Evolutionary conservation across 2,329 filamentous ascomycete species (phyloP).

Genomic region (Fusarium camptoceras): DNA sequence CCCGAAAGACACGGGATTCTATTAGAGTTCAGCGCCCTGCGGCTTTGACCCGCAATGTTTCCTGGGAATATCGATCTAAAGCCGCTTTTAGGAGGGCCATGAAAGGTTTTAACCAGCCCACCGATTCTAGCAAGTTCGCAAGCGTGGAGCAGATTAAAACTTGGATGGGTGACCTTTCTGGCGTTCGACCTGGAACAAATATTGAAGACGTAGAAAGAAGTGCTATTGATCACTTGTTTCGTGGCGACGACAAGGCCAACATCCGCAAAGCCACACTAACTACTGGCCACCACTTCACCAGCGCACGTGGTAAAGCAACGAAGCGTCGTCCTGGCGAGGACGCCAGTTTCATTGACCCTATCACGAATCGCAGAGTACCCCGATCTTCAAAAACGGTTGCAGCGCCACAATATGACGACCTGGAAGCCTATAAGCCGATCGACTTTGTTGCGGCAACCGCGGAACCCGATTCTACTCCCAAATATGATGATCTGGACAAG

Average conservation of each 20-base stretch:
- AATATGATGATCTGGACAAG: slow-evolving; percentile 51
- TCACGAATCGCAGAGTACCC: slow-evolving; percentile 66
- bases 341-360: slow-evolving; percentile 62
- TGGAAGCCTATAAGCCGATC: slow-evolving; percentile 52
- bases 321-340: slow-evolving; percentile 34
- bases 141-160: slow-evolving; percentile 52
- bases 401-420: slow-evolving; percentile 48
- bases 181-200: slow-evolving; percentile 55
- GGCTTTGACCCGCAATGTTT: slow-evolving; percentile 56
- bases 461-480: slow-evolving; percentile 41
- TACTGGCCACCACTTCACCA: slow-evolving; percentile 51
- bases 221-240: slow-evolving; percentile 59
- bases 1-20: slow-evolving; percentile 56
- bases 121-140: slow-evolving; percentile 52
- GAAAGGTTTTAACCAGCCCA: slow-evolving; percentile 52
- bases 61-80: slow-evolving; percentile 60
- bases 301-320: slow-evolving; percentile 35
- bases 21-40: slow-evolving; percentile 61
- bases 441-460: slow-evolving; percentile 41
- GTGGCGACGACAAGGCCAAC: slow-evolving; percentile 47
- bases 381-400: slow-evolving; percentile 40
- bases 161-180: slow-evolving; percentile 53
- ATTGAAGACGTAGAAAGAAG: slow-evolving; percentile 60
- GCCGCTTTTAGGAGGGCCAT: slow-evolving; percentile 57
- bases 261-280: slow-evolving; percentile 50